Percentiles rank a stretch among this genome's conserved stretches.
Conservation (phyloP, 2,329 filamentous ascomycete species). For the Penicillium thymicola region DNA sequence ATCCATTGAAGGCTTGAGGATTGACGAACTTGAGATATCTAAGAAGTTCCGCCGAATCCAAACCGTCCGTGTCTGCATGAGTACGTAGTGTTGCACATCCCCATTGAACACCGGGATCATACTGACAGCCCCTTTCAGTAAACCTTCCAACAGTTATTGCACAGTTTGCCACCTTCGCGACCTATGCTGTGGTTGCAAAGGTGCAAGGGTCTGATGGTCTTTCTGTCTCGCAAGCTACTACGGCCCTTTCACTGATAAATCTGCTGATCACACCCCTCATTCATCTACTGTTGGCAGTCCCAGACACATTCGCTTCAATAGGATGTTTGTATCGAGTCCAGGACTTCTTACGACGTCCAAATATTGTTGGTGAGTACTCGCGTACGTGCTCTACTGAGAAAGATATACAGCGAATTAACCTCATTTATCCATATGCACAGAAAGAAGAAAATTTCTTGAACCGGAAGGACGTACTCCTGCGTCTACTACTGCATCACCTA, state of each 20-base stretch:
- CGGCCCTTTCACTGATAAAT: constrained; percentile 39
- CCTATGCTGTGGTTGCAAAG: constrained; percentile 17
- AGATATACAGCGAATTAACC: too few relatives aligned
- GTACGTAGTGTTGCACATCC: neutral
- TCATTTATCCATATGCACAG: too few relatives aligned
- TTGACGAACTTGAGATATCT: constrained; percentile 24
- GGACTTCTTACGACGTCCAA: constrained; percentile 1
- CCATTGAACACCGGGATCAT: too few relatives aligned
- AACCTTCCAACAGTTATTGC: constrained; percentile 13
- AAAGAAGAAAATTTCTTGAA: too few relatives aligned
- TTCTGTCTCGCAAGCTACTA: constrained; percentile 38
- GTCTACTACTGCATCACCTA: too few relatives aligned
- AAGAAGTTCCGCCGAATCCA: constrained; percentile 20
- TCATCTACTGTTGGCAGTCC: constrained; percentile 37
- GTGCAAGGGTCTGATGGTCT: constrained; percentile 21
- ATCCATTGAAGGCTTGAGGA: constrained; percentile 23
- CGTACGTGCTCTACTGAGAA: too few relatives aligned
- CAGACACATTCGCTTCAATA: constrained; percentile 36
- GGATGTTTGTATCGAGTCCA: constrained; percentile 39
- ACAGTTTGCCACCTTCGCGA: constrained; percentile 16
- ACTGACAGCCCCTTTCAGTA: constrained; percentile 8
- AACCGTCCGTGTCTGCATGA: constrained; percentile 12
- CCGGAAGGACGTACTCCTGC: too few relatives aligned
- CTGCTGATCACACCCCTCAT: constrained; percentile 38
- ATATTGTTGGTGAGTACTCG: too few relatives aligned